Base-by-base conservation (phyloP, 75 land plant species). In the Sequoiadendron giganteum region DNA sequence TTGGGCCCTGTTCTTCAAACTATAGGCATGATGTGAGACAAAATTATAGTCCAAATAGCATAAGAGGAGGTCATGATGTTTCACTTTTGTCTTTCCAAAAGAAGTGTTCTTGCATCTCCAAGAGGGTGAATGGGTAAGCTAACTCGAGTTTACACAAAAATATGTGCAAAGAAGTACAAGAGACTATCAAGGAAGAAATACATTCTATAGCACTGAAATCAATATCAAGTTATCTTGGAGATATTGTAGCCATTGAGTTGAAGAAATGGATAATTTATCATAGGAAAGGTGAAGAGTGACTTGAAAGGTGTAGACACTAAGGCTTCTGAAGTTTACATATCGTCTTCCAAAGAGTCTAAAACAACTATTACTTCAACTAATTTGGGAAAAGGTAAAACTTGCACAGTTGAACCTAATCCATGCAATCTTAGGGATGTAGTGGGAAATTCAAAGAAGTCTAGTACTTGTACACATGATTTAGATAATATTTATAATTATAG, bases 171-270 rank as follows among this genome's bases (percentile, higher is more conserved):
- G 85, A 38, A 3, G 84, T 88, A n/a, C 2, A 82, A 5, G 88
- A 84, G 49, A 25, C 13, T 76, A 84, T 94, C 14, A 86, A 88
- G 88, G 86, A 86, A 83, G 90, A 86, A 48, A 87, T 94, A 38
- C 90, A 91, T 88, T 77, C 40, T 1, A 86, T 91, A n/a, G 91
- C 89, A 76, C 86, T 88, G 86, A 52, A 38, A 16, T 87, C 87
- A 14, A 75, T 87, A 48, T 84, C 88, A 36, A 89, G 87, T 28
- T 94, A 85, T 90, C 38, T 89, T 87, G 87, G 88, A 80, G 83
- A 39, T 54, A 49, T 93, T 75, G 82, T 93, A 6, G 85, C 86
- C 40, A 89, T 85, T 43, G 95, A 91, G 88, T 78, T 91, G 6
- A 86, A 52, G 65, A 89, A 86, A 15, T 36, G 87, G 52, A 14